Conservation (phyloP, 768 basidiomycete species). For the Russula brevipes region DNA sequence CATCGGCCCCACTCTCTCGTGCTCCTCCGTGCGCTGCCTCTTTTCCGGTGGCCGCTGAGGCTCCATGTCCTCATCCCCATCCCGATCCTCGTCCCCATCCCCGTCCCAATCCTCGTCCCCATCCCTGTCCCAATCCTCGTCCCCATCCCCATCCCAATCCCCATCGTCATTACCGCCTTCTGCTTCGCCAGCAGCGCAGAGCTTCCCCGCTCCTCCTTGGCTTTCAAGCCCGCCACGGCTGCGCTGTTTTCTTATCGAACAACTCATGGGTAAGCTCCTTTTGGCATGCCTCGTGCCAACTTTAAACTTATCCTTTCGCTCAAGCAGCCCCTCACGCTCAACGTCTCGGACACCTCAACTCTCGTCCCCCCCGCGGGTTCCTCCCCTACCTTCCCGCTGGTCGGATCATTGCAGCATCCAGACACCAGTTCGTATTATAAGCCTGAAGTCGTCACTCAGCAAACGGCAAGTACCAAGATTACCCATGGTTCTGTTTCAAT, state of each 20-base stretch:
- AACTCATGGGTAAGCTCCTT: too few relatives aligned
- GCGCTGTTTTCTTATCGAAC: too few relatives aligned
- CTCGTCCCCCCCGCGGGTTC: too few relatives aligned
- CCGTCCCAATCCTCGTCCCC: not conserved
- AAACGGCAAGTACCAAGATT: slow-evolving; percentile 22
- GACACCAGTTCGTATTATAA: slow-evolving; percentile 39
- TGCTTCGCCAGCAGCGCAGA: not conserved
- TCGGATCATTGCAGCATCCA: too few relatives aligned
- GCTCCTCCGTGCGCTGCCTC: slow-evolving; percentile 32
- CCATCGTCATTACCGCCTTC: slow-evolving; percentile 36
- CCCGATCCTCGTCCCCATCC: slow-evolving; percentile 10
- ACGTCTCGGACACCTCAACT: too few relatives aligned
- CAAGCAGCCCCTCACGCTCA: too few relatives aligned
- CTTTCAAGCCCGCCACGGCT: slow-evolving; percentile 44
- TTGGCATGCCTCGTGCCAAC: too few relatives aligned
- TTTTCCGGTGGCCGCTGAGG: slow-evolving; percentile 30
- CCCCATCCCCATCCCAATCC: too few relatives aligned
- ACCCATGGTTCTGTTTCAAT: slow-evolving; percentile 29
- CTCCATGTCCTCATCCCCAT: slow-evolving; percentile 25
- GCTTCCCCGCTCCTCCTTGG: too few relatives aligned
- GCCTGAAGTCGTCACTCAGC: slow-evolving; percentile 22
- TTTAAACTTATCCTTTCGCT: too few relatives aligned
- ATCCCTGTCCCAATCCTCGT: slow-evolving; percentile 10
- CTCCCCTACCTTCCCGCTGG: too few relatives aligned
- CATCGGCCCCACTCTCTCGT: slow-evolving; percentile 16